phyloP scores from a whole-genome alignment of 495 filamentous ascomycete genomes.

The Bacidia rubella region DNA sequence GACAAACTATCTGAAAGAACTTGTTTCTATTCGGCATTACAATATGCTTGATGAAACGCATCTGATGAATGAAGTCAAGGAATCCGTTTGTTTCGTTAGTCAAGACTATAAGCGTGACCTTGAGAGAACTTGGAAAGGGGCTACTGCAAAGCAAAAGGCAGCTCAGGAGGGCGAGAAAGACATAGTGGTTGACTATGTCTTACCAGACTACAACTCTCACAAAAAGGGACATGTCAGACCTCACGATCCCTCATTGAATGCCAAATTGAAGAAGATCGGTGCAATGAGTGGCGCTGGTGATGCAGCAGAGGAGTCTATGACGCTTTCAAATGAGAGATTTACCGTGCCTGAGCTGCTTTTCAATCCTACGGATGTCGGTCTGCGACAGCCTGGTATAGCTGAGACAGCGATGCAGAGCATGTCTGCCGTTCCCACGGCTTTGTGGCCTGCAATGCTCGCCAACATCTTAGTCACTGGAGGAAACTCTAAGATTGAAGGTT shows the following conservation, averaged over 20 bases:
- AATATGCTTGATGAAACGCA: constrained; percentile 89
- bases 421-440: constrained; percentile 54
- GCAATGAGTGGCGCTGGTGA: constrained; percentile 40
- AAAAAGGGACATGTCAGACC: constrained; percentile 61
- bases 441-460: constrained; percentile 67
- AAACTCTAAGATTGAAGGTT: constrained; percentile 65
- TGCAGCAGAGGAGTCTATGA: constrained; percentile 65
- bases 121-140: constrained; percentile 70
- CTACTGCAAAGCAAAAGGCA: constrained; percentile 19
- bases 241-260: constrained; percentile 53
- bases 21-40: constrained; percentile 80
- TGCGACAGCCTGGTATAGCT: constrained; percentile 71
- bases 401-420: constrained; percentile 72
- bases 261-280: constrained; percentile 44
- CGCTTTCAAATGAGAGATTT: constrained; percentile 85
- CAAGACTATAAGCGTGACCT: constrained; percentile 66
- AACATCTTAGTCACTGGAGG: constrained; percentile 87
- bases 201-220: constrained; percentile 75
- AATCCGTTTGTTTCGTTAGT: constrained; percentile 73
- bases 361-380: constrained; percentile 70
- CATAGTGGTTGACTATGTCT: constrained; percentile 83
- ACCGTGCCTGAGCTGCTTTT: constrained; percentile 83
- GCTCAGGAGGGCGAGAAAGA: constrained; percentile 37
- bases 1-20: constrained; percentile 86
- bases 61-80: constrained; percentile 92